Evolutionary conservation across 1,284 basidiomycete genomes (phyloP).

Genomic region (Limonomyces culmigenus): DNA sequence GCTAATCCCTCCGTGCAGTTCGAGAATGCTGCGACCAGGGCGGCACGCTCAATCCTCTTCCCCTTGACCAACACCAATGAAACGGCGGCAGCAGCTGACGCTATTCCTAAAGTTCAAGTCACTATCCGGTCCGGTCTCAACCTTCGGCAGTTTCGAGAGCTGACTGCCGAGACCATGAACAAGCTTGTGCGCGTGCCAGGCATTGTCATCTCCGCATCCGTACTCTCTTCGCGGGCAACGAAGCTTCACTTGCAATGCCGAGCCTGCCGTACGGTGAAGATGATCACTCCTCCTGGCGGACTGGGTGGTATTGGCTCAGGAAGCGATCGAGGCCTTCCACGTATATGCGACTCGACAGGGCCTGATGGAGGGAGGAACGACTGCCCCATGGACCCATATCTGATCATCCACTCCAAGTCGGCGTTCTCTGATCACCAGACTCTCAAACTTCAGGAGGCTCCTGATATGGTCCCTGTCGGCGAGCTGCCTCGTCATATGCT

Average conservation of each 20-base stretch:
- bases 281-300: constrained; percentile 67
- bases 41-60: constrained; percentile 67
- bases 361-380: constrained; percentile 73
- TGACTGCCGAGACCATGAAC: constrained; percentile 87
- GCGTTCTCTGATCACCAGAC: constrained; percentile 92
- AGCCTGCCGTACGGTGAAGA: constrained; percentile 73
- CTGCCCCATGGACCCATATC: constrained; percentile 91
- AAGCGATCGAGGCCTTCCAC: constrained; percentile 66
- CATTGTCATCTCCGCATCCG: constrained; percentile 95
- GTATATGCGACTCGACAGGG: constrained; percentile 67
- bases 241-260: constrained; percentile 89
- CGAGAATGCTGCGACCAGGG: constrained; percentile 73
- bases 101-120: constrained; percentile 79
- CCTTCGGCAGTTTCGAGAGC: constrained; percentile 85
- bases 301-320: constrained; percentile 77
- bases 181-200: constrained; percentile 94
- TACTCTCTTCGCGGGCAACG: constrained; percentile 85
- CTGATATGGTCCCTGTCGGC: constrained; percentile 99
- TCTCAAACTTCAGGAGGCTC: constrained; percentile 95
- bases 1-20: constrained; percentile 33
- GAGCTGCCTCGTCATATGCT: constrained; percentile 95
- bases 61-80: constrained; percentile 40
- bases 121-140: constrained; percentile 81
- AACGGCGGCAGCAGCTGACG: constrained; percentile 37
- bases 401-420: constrained; percentile 92